Percentiles rank a stretch among this genome's conserved stretches.
Conservation (phyloP, 2,329 filamentous ascomycete genomes). For the Colletotrichum falcatum region DNA sequence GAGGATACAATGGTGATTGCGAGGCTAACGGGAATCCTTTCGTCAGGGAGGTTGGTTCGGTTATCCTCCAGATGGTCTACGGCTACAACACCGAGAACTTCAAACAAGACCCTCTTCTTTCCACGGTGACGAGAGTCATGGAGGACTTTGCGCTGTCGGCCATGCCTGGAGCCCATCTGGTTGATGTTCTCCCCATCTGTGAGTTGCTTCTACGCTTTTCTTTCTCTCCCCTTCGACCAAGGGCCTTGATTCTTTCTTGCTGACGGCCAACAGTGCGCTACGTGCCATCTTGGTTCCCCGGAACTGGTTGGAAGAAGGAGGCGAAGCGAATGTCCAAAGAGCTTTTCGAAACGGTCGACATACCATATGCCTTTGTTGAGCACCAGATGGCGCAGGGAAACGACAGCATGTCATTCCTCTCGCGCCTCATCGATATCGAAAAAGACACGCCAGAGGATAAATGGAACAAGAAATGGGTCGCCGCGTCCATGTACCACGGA, state of each 20-base stretch:
- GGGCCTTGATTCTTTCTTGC: background rate
- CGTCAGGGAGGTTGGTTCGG: constrained; percentile 13
- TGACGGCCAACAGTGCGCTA: constrained; percentile 44
- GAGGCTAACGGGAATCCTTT: background rate
- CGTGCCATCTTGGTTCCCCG: constrained; percentile 41
- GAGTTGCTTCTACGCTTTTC: background rate
- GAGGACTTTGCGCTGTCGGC: background rate
- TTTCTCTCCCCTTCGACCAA: no score
- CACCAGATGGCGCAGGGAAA: constrained; percentile 15
- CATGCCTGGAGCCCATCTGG: constrained; percentile 10
- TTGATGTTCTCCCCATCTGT: constrained; percentile 36
- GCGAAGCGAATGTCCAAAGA: constrained; percentile 25
- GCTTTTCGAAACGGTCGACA: constrained; percentile 17
- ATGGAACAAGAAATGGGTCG: constrained; percentile 1
- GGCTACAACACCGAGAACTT: constrained; percentile 20
- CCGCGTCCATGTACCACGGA: constrained; percentile 21
- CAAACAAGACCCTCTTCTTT: background rate
- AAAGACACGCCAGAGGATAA: background rate
- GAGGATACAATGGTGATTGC: no score
- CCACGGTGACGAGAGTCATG: constrained; percentile 1
- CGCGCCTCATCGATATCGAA: background rate
- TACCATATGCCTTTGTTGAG: constrained; percentile 44
- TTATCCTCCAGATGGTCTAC: constrained; percentile 10
- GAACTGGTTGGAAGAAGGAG: constrained; percentile 33
- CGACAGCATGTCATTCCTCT: constrained; percentile 12